Evolutionary conservation across 2,329 filamentous ascomycete species (phyloP), one percentile per base, ranked within the genome.

Genomic region (Fusarium papillatum): DNA sequence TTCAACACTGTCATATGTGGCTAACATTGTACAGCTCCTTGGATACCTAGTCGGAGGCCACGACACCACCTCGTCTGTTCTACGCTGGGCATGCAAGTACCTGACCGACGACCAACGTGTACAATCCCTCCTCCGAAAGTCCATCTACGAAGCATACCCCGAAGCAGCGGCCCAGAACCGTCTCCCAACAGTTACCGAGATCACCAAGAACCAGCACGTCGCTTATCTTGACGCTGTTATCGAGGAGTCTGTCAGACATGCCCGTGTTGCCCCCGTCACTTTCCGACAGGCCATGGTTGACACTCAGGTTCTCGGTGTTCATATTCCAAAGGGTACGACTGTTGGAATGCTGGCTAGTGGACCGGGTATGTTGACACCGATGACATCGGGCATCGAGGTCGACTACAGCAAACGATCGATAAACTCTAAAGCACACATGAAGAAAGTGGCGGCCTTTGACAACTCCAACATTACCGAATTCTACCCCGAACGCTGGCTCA

Each of bases 171-270:
- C 46, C 0, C 75, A 77, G 5, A 46, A 62, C 0, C 78, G 83
- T 2, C 24, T 69, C 5, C 83, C 82, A 2, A 78, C 76, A 0
- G 72, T 77, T 2, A 38, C 74, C 2, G 84, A 85, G 71, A 79
- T 85, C 2, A 69, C 68, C 1, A 64, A 64, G n/a, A 63, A 76
- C 7, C 50, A 57, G 5, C 70, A 78, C 0, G 72, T 83, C 2
- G 81, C 82, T 0, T 85, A 84, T 70, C 80, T 86, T 1, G 84
- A 86, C 41, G 84, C 83, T 7, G 77, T 82, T 4, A 72, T 85
- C 2, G 83, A 85, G 64, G 84, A 87, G 68, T 76, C 80, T 0
- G 74, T 86, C 1, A 81, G 85, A 1, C 59, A 76, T 24, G 72
- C 78, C 2, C 76, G 78, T 5, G 76, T 79, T 10, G 80, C 80